Evolutionary conservation across 345 rosid species (phyloP).

Genomic region (Euphorbia peplus): DNA sequence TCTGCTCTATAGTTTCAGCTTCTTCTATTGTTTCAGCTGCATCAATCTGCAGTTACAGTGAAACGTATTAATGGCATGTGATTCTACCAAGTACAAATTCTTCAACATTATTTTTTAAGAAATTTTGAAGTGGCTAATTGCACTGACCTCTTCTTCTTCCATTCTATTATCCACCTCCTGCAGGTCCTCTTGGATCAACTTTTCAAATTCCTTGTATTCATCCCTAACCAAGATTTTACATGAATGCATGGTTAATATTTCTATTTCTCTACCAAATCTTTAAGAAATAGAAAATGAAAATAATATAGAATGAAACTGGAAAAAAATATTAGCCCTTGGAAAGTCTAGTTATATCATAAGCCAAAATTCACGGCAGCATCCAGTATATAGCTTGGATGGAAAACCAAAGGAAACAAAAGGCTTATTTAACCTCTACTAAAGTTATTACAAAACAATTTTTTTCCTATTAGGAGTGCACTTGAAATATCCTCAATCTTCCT

Average conservation of each 20-base stretch:
- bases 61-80: background rate
- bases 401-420: background rate
- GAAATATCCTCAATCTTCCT: background rate
- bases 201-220: slow-evolving; percentile 93
- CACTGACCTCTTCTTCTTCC: slow-evolving; percentile 92
- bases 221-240: slow-evolving; percentile 47
- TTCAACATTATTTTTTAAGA: background rate
- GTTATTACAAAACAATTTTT: background rate
- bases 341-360: background rate
- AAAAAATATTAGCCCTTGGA: background rate
- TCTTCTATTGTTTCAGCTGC: slow-evolving; percentile 95
- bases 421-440: background rate
- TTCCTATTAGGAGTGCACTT: background rate
- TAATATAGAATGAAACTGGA: background rate
- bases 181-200: slow-evolving; percentile 86
- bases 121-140: background rate
- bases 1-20: slow-evolving; percentile 81
- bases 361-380: background rate
- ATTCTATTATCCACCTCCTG: slow-evolving; percentile 79
- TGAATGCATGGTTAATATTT: background rate
- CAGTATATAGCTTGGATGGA: background rate
- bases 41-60: slow-evolving; percentile 56
- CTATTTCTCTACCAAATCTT: background rate
- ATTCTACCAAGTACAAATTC: background rate
- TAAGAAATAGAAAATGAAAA: background rate